phyloP scores from a whole-genome alignment of 1,284 basidiomycete species.

The Cerrena zonata region DNA sequence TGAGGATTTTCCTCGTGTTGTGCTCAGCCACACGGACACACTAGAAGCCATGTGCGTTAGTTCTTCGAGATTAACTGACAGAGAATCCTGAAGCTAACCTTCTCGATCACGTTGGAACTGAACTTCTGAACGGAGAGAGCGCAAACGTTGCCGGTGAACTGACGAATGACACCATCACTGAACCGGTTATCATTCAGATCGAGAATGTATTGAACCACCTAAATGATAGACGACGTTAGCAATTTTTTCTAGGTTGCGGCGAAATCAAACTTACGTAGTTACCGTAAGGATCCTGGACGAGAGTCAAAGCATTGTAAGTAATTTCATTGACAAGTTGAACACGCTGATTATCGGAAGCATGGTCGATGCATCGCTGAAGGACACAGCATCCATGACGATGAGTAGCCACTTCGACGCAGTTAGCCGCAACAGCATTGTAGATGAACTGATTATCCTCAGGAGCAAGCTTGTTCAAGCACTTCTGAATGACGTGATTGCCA shows the following conservation, averaged over 20 bases:
- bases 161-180: constrained; percentile 94
- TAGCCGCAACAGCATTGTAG: constrained; percentile 97
- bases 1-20: constrained; percentile 87
- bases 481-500: constrained; percentile 99
- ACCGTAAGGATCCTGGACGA: constrained; percentile 98
- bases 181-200: constrained; percentile 97
- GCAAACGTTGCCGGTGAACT: constrained; percentile 97
- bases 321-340: constrained; percentile 98
- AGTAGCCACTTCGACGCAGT: constrained; percentile 98
- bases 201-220: constrained; percentile 95
- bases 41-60: constrained; percentile 37
- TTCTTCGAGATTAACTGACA: not conserved
- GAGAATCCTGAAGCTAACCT: constrained; percentile 43
- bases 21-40: constrained; percentile 97
- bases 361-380: constrained; percentile 96
- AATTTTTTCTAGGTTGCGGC: constrained; percentile 13
- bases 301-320: constrained; percentile 93
- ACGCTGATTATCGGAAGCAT: constrained; percentile 92
- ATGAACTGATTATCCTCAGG: constrained; percentile 99
- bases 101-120: constrained; percentile 91
- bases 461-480: constrained; percentile 95
- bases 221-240: constrained; percentile 1
- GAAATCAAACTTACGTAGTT: constrained; percentile 90
- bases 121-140: constrained; percentile 98
- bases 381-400: constrained; percentile 99